Evolutionary conservation across 73 alveolate species (phyloP).

Genomic region (Paramecium sexaurelia): DNA sequence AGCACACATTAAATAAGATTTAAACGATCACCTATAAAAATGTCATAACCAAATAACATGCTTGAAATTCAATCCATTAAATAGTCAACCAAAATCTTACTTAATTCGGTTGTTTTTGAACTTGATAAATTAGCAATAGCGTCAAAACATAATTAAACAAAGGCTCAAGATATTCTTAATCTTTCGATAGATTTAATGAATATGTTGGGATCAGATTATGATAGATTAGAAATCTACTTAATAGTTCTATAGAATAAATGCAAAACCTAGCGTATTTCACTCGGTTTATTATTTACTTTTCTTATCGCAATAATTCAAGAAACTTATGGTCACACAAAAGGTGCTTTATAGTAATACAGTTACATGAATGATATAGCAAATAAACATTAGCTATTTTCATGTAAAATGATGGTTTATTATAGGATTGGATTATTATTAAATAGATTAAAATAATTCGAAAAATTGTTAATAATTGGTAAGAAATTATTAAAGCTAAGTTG

Average conservation of each 20-base stretch:
- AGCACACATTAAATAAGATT: neutral
- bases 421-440: neutral
- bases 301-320: slow-evolving; percentile 1
- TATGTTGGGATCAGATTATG: neutral
- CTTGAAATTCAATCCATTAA: neutral
- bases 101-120: neutral
- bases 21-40: neutral
- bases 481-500: slow-evolving; percentile 40
- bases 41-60: neutral
- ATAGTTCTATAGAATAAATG: slow-evolving; percentile 20
- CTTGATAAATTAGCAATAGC: neutral
- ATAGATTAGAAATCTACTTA: neutral
- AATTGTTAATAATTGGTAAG: neutral
- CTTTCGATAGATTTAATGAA: neutral
- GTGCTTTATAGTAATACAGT: neutral
- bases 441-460: neutral
- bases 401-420: slow-evolving; percentile 15
- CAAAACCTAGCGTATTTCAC: neutral
- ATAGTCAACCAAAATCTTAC: neutral
- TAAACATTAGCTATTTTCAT: neutral
- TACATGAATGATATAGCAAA: neutral
- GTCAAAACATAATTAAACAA: neutral
- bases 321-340: slow-evolving; percentile 9
- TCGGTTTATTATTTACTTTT: neutral
- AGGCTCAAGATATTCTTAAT: neutral